These are phyloP conservation scores for Strobilomyces dryophilus DNA, from an alignment of 768 basidiomycete genomes.

Conservation along the genomic window DNA sequence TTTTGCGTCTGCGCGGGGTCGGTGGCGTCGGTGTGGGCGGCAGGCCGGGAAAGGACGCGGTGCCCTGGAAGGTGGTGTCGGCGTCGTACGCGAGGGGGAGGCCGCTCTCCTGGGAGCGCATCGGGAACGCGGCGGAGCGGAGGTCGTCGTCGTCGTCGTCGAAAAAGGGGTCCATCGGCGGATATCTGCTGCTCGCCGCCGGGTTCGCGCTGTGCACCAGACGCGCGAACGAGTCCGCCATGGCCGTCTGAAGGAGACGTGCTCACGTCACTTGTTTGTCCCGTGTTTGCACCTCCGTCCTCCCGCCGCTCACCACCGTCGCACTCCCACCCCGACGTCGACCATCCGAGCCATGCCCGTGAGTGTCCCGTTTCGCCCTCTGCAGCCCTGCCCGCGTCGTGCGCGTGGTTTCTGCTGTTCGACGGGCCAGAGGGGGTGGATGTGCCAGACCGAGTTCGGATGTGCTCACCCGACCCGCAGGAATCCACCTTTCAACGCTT, in stretches of 20 bases:
- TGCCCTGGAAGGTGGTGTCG: constrained; percentile 48
- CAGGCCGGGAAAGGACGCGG: constrained; percentile 36
- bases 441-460: constrained; percentile 2
- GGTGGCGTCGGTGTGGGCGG: constrained; percentile 17
- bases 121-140: constrained; percentile 16
- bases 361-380: constrained; percentile 2
- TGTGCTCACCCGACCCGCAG: constrained; percentile 33
- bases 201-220: constrained; percentile 27
- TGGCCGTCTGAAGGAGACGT: no score
- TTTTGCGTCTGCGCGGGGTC: constrained; percentile 19
- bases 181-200: constrained; percentile 37
- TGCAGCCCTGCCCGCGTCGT: background rate
- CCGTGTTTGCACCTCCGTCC: constrained; percentile 6
- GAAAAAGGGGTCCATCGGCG: constrained; percentile 80
- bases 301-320: background rate
- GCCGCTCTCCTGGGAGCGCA: constrained; percentile 44
- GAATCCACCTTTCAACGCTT: constrained; percentile 93
- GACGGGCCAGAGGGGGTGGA: constrained; percentile 8
- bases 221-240: constrained; percentile 17
- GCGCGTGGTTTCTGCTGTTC: accelerated
- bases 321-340: background rate
- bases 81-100: constrained; percentile 56
- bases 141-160: constrained; percentile 61
- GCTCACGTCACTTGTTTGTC: constrained; percentile 8
- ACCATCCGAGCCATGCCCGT: constrained; percentile 17